phyloP scores from a whole-genome alignment of 441 rosid species.

The Eutrema salsugineum region DNA sequence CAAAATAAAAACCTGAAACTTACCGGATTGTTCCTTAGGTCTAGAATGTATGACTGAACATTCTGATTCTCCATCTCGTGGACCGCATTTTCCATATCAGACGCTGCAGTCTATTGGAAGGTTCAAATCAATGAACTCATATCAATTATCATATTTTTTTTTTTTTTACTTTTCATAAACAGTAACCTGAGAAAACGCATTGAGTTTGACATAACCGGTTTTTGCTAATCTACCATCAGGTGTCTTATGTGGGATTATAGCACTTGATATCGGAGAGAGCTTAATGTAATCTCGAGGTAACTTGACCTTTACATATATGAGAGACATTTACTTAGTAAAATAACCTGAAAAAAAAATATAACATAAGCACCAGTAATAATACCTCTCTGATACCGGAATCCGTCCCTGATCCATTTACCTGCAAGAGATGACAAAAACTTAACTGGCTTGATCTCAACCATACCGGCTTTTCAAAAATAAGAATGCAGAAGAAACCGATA shows the following conservation, averaged over 20 bases:
- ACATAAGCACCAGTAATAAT: neutral
- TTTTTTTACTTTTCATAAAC: neutral
- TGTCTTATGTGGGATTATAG: slow-evolving; percentile 75
- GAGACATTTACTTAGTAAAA: neutral
- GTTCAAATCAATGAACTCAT: neutral
- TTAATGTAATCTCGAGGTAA: slow-evolving; percentile 73
- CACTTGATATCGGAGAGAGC: slow-evolving; percentile 74
- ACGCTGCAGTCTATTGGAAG: slow-evolving; percentile 65
- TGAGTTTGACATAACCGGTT: slow-evolving; percentile 83
- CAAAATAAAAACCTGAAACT: neutral
- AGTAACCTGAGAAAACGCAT: slow-evolving; percentile 76
- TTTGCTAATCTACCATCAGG: slow-evolving; percentile 58
- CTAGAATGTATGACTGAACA: slow-evolving; percentile 76
- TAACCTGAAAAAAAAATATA: neutral
- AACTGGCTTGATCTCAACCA: neutral
- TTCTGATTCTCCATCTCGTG: slow-evolving; percentile 76
- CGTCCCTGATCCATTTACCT: slow-evolving; percentile 39
- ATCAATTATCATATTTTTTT: neutral
- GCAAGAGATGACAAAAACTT: slow-evolving; percentile 19
- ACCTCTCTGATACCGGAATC: slow-evolving; percentile 64
- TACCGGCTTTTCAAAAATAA: neutral
- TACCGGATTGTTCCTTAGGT: slow-evolving; percentile 88
- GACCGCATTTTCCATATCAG: slow-evolving; percentile 66
- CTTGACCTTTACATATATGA: slow-evolving; percentile 51
- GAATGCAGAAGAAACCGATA: neutral